phyloP scores from a whole-genome alignment of 2,329 filamentous ascomycete species.

The Fusarium papillatum region DNA sequence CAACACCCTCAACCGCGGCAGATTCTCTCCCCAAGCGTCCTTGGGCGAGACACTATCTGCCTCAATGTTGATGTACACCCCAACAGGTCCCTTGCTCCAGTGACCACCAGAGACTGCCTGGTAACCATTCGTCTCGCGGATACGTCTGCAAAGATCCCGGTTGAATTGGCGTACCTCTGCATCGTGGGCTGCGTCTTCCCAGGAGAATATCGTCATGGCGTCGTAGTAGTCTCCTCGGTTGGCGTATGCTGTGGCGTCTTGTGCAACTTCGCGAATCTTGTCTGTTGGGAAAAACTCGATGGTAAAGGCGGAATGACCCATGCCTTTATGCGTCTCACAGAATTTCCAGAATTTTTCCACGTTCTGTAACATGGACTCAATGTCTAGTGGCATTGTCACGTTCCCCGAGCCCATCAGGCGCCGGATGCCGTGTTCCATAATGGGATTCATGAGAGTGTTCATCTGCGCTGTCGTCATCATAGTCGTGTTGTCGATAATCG shows the following conservation, averaged over 20 bases:
- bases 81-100: slow-evolving; percentile 40
- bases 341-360: slow-evolving; percentile 45
- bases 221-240: slow-evolving; percentile 61
- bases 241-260: slow-evolving; percentile 57
- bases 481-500: slow-evolving; percentile 16
- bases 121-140: slow-evolving; percentile 43
- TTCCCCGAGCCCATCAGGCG: slow-evolving; percentile 44
- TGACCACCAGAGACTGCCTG: slow-evolving; percentile 27
- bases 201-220: slow-evolving; percentile 54
- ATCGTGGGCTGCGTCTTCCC: slow-evolving; percentile 55
- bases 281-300: slow-evolving; percentile 58
- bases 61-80: slow-evolving; percentile 48
- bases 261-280: slow-evolving; percentile 52
- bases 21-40: slow-evolving; percentile 49
- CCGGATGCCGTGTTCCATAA: slow-evolving; percentile 41
- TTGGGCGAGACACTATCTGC: slow-evolving; percentile 38
- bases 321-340: slow-evolving; percentile 34
- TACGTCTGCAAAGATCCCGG: slow-evolving; percentile 45
- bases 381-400: slow-evolving; percentile 51
- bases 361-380: slow-evolving; percentile 44
- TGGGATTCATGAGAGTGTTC: slow-evolving; percentile 42
- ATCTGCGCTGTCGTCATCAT: slow-evolving; percentile 39
- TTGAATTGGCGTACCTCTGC: slow-evolving; percentile 53
- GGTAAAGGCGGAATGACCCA: slow-evolving; percentile 42
- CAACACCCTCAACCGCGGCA: slow-evolving; percentile 45